These are phyloP conservation scores for Ophiobolus disseminans DNA, from an alignment of 2,329 filamentous ascomycete species.

Conservation along the genomic window DNA sequence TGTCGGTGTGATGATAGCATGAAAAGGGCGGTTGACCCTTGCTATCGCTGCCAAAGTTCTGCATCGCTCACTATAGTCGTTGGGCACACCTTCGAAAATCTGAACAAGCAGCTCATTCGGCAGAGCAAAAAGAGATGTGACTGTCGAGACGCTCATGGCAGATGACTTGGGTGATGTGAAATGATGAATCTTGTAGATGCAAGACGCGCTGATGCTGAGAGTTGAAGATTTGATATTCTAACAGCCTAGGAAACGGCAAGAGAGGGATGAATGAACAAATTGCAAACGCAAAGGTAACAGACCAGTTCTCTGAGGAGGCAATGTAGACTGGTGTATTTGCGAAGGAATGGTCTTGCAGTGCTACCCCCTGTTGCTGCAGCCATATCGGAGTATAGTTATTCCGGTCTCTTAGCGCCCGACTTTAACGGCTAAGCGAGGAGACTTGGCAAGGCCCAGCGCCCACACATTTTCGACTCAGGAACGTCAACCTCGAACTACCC, in stretches of 20 bases:
- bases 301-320: too few relatives aligned
- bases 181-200: too few relatives aligned
- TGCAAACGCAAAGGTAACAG: too few relatives aligned
- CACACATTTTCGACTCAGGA: not conserved
- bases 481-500: conserved; percentile 23
- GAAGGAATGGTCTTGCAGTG: not conserved
- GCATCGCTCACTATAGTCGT: conserved; percentile 1
- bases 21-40: conserved; percentile 1
- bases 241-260: too few relatives aligned
- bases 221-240: too few relatives aligned
- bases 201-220: too few relatives aligned
- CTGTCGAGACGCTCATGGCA: not conserved
- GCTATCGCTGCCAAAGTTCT: not conserved
- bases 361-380: not conserved
- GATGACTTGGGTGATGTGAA: not conserved
- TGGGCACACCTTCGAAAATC: not conserved
- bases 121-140: not conserved
- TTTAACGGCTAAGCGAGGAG: conserved; percentile 13
- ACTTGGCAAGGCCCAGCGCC: not conserved
- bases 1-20: conserved; percentile 1
- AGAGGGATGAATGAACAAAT: too few relatives aligned
- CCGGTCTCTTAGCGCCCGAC: conserved; percentile 6
- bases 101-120: conserved; percentile 7
- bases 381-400: conserved; percentile 13
- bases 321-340: not conserved